Evolutionary conservation across 208 protist genomes (phyloP), one percentile per base, ranked within the genome.

Genomic region (Naegleria gruberi): DNA sequence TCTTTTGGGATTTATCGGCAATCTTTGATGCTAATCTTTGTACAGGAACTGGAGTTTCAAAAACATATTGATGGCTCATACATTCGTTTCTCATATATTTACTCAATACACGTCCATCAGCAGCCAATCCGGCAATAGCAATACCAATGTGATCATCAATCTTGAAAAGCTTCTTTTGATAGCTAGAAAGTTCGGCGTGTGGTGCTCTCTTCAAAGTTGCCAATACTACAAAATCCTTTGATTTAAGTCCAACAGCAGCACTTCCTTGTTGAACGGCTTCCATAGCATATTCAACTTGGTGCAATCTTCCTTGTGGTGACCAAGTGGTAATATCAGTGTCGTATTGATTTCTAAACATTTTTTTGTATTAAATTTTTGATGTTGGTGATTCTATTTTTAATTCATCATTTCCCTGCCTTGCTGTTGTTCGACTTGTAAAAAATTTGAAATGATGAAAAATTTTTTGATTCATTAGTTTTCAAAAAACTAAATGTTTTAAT

Each of bases 231-330:
- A 97, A 95, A 45, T 96, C 96, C 55, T 96, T 97, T 19, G 96
- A 97, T 91, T 98, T 98, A n/a, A 99, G 93, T 26, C 98, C 99
- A 15, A 99, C 98, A 0, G 95, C 94, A 34, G 98, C 97, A 47
- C 96, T 98, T 77, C 99, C 99, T 93, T 99, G 99, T 92, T 99
- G 99, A 0, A 99, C 98, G 0, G 98, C 99, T 93, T 99, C 98
- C 94, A 99, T 99, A 30, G 99, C 99, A 92, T 99, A 99, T 93
- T 99, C 98, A 37, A 99, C 95, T 94, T 99, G 98, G 94, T 98
- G 97, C 83, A 99, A 94, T 77, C 97, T 94, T 15, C 98, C 98
- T 30, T 96, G 96, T 37, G 98, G 98, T 90, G 95, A 98, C 97
- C 98, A 99, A 42, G 97, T 99, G n/a, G 98, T 99, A 90, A 99